Conservation (phyloP, 345 rosid species). For the Hypericum perforatum region DNA sequence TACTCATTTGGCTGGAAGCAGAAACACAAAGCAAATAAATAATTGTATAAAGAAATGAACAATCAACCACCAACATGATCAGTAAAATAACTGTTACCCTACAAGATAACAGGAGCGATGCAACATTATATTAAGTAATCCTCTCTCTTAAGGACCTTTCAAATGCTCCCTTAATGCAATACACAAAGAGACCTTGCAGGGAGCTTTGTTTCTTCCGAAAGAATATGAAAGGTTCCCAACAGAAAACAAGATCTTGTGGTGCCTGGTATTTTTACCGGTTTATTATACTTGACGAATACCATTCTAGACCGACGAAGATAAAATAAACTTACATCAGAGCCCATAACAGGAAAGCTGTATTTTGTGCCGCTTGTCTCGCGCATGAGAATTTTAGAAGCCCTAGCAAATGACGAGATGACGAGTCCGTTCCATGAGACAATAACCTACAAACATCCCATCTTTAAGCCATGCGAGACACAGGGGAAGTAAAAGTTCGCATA, state of each 20-base stretch:
- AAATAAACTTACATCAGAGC: constrained; percentile 49
- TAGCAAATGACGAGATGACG: constrained; percentile 69
- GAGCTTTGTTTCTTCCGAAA: no score
- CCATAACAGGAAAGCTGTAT: constrained; percentile 58
- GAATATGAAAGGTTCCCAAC: no score
- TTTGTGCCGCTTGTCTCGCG: constrained; percentile 39
- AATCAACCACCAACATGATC: no score
- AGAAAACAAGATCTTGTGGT: no score
- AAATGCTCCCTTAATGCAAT: neutral
- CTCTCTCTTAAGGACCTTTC: no score
- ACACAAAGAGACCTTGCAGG: neutral
- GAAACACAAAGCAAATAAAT: constrained; percentile 3
- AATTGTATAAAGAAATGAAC: no score
- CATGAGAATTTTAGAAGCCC: constrained; percentile 73
- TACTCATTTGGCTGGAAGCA: constrained; percentile 65
- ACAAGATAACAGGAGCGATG: no score
- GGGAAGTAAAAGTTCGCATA: constrained; percentile 5
- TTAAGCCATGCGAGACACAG: neutral
- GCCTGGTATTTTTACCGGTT: no score
- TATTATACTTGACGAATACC: neutral
- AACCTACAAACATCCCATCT: constrained; percentile 36
- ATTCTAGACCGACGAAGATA: neutral
- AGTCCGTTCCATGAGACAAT: constrained; percentile 96
- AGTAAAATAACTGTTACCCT: no score
- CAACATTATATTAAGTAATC: no score